Conservation (phyloP, 306 rosid genomes). For the Vigna radiata region DNA sequence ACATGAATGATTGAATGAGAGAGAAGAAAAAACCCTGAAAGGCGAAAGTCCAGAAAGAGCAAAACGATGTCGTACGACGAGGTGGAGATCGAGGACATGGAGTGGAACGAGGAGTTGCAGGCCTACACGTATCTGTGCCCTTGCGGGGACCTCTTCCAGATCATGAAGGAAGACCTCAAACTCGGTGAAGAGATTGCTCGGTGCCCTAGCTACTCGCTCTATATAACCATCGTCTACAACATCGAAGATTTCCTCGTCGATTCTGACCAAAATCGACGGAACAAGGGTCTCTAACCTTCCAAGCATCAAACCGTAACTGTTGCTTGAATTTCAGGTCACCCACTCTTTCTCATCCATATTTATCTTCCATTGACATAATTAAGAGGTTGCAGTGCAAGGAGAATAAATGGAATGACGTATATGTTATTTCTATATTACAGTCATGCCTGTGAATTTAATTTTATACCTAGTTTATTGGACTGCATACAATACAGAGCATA, state of each 20-base stretch:
- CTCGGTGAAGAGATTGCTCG: conserved; percentile 96
- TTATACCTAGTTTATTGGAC: not conserved
- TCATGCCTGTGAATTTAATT: not conserved
- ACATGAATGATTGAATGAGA: no score
- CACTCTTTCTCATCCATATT: not conserved
- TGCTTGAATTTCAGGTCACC: conserved; percentile 64
- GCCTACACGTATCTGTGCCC: conserved; percentile 93
- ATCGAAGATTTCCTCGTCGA: conserved; percentile 70
- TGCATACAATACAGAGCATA: not conserved
- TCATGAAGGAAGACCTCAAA: conserved; percentile 84
- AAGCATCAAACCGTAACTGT: conserved; percentile 41
- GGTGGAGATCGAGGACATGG: conserved; percentile 99
- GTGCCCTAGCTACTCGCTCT: conserved; percentile 97
- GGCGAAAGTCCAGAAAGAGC: not conserved
- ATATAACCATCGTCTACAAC: conserved; percentile 88
- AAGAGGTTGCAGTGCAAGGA: not conserved
- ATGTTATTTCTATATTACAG: not conserved
- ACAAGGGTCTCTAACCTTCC: conserved; percentile 47
- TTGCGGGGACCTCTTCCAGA: conserved; percentile 94
- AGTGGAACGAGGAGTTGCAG: conserved; percentile 86
- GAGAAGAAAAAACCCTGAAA: not conserved
- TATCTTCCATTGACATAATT: no score
- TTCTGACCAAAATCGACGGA: conserved; percentile 49
- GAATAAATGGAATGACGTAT: not conserved
- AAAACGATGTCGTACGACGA: conserved; percentile 90